A percentile compares a stretch with the other conserved stretches of the same genome.
These are phyloP conservation scores for Kingdonia uniflora DNA, from an alignment of 164 flowering plant species.

Conservation along the genomic window DNA sequence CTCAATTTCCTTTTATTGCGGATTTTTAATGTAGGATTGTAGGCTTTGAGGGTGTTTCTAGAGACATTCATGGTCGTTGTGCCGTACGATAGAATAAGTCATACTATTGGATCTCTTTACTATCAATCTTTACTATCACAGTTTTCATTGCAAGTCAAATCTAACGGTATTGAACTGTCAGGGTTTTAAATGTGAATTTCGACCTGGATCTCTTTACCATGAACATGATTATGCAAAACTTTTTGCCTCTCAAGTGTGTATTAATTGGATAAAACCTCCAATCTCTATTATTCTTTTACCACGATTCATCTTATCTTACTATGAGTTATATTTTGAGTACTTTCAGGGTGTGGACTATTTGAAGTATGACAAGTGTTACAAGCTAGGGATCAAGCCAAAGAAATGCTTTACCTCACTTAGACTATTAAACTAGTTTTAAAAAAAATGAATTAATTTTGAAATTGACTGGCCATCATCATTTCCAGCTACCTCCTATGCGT, in stretches of 20 bases:
- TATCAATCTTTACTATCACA: too few species aligned
- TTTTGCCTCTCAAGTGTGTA: conserved; percentile 90
- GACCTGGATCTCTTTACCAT: conserved; percentile 83
- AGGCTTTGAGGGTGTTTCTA: too few species aligned
- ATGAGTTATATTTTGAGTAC: neutral
- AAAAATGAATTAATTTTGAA: too few species aligned
- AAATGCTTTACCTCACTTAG: conserved; percentile 42
- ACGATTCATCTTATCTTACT: neutral
- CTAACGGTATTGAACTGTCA: too few species aligned
- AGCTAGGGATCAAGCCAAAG: conserved; percentile 66
- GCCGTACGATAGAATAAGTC: too few species aligned
- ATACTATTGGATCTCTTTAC: too few species aligned
- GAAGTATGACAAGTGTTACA: conserved; percentile 97
- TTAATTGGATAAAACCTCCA: neutral
- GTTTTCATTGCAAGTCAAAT: too few species aligned
- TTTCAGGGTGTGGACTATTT: conserved; percentile 84
- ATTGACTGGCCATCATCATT: conserved; percentile 7
- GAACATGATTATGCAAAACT: conserved; percentile 63
- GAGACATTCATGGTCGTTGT: too few species aligned
- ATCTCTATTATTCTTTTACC: neutral
- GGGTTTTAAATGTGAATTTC: conserved; percentile 81
- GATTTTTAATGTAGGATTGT: too few species aligned
- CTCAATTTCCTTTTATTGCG: too few species aligned
- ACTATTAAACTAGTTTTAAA: too few species aligned
- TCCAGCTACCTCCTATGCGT: conserved; percentile 97